phyloP scores from a whole-genome alignment of 768 basidiomycete genomes.

The Suillus lakei region DNA sequence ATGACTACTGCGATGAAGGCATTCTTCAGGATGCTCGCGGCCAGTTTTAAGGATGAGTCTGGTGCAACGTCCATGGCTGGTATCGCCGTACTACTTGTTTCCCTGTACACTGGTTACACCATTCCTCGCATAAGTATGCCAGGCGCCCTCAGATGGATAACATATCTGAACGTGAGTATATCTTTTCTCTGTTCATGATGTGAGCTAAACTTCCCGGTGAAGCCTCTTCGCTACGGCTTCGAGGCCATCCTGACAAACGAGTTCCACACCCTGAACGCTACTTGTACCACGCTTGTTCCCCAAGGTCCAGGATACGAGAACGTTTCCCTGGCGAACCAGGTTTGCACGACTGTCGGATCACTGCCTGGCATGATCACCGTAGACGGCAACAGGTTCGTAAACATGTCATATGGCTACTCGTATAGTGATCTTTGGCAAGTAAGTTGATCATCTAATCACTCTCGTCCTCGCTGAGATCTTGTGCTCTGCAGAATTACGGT shows the following conservation, averaged over 20 bases:
- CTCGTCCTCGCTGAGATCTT: slow-evolving; percentile 12
- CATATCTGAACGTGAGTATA: slow-evolving; percentile 28
- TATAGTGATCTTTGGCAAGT: slow-evolving; percentile 41
- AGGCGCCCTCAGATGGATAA: slow-evolving; percentile 22
- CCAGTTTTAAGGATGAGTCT: slow-evolving; percentile 55
- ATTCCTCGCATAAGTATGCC: slow-evolving; percentile 26
- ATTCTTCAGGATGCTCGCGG: slow-evolving; percentile 71
- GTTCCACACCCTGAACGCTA: slow-evolving; percentile 44
- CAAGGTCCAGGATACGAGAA: slow-evolving; percentile 41
- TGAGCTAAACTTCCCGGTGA: slow-evolving; percentile 27
- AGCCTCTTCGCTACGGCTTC: slow-evolving; percentile 37
- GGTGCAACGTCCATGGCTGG: slow-evolving; percentile 46
- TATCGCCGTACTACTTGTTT: slow-evolving; percentile 40
- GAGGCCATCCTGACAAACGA: slow-evolving; percentile 50
- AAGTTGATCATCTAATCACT: slow-evolving; percentile 29
- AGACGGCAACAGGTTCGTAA: slow-evolving; percentile 45
- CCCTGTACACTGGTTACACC: slow-evolving; percentile 49
- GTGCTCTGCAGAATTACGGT: slow-evolving; percentile 41
- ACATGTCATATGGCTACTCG: slow-evolving; percentile 33
- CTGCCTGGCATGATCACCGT: slow-evolving; percentile 45
- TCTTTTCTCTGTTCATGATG: slow-evolving; percentile 41
- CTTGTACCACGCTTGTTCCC: slow-evolving; percentile 37
- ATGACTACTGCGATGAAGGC: slow-evolving; percentile 70
- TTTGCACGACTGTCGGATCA: slow-evolving; percentile 49
- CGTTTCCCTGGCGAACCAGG: slow-evolving; percentile 38